Conservation (phyloP, 768 basidiomycete genomes). For the Mycena maculata region DNA sequence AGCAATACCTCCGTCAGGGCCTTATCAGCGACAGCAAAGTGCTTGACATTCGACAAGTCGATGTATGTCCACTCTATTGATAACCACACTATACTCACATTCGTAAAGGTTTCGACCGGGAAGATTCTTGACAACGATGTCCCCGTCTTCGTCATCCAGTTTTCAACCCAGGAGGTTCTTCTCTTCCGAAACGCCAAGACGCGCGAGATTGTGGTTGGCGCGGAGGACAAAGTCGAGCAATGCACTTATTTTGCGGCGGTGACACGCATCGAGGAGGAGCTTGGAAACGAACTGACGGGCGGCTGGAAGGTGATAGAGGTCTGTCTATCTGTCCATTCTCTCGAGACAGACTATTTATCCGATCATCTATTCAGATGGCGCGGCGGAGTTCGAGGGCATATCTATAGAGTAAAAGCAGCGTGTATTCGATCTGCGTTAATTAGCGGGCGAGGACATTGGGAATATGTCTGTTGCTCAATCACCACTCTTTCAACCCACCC, state of each 20-base stretch:
- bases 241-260: constrained; percentile 93
- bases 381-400: constrained; percentile 46
- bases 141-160: constrained; percentile 92
- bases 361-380: constrained; percentile 38
- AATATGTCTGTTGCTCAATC: constrained; percentile 9
- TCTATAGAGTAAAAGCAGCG: constrained; percentile 38
- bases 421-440: constrained; percentile 27
- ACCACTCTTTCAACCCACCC: constrained; percentile 27
- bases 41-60: constrained; percentile 96
- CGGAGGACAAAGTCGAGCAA: constrained; percentile 92
- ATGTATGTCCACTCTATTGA: constrained; percentile 64
- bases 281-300: constrained; percentile 92
- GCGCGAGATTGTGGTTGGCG: constrained; percentile 86
- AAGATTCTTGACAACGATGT: constrained; percentile 92
- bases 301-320: constrained; percentile 99
- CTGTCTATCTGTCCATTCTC: constrained; percentile 41
- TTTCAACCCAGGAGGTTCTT: constrained; percentile 93
- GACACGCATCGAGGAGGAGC: constrained; percentile 87
- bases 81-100: neutral
- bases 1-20: constrained; percentile 91
- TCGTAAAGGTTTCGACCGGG: constrained; percentile 76
- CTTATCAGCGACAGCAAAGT: constrained; percentile 93
- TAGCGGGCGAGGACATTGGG: constrained; percentile 8
- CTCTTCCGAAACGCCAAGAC: constrained; percentile 92
- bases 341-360: constrained; percentile 43